A percentile compares a stretch with the other conserved stretches of the same genome.
Conservation (phyloP, 768 basidiomycete species). For the Termitomyces sp. region DNA sequence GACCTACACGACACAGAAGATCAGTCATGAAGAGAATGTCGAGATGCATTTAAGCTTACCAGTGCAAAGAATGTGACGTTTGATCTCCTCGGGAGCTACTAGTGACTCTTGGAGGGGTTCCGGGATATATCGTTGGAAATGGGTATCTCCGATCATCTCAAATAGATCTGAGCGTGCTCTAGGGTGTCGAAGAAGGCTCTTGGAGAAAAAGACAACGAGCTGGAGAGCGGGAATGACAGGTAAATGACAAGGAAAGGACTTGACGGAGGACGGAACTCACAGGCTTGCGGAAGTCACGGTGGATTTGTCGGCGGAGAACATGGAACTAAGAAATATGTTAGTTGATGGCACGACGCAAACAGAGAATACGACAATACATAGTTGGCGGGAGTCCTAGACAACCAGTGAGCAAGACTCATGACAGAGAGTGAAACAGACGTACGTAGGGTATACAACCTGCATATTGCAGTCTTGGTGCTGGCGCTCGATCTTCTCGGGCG, state of each 20-base stretch:
- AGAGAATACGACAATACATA: conserved; percentile 47
- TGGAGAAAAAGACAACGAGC: conserved; percentile 97
- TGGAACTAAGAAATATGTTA: conserved; percentile 64
- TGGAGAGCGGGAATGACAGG: conserved; percentile 33
- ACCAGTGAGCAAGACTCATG: conserved; percentile 11
- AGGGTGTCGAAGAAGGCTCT: conserved; percentile 94
- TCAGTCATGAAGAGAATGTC: conserved; percentile 5
- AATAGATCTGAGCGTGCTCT: conserved; percentile 80
- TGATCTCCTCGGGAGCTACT: conserved; percentile 81
- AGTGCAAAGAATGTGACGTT: conserved; percentile 88
- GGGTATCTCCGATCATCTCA: conserved; percentile 86
- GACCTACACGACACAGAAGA: conserved; percentile 47
- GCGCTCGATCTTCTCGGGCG: conserved; percentile 83
- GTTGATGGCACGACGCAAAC: not conserved
- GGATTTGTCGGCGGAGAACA: conserved; percentile 93
- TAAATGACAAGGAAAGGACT: not conserved
- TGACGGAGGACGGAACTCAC: conserved; percentile 36
- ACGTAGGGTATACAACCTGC: conserved; percentile 98
- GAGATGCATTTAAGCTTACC: conserved; percentile 36
- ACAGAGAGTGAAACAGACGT: conserved; percentile 28
- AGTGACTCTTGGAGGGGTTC: conserved; percentile 73
- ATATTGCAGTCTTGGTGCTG: conserved; percentile 99
- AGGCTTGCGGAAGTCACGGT: conserved; percentile 98
- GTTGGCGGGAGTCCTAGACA: conserved; percentile 83
- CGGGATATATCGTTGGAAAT: conserved; percentile 93